Percentiles rank a stretch among this genome's conserved stretches.
phyloP scores from a whole-genome alignment of 2,329 filamentous ascomycete genomes.

The Pseudogymnoascus sp. region DNA sequence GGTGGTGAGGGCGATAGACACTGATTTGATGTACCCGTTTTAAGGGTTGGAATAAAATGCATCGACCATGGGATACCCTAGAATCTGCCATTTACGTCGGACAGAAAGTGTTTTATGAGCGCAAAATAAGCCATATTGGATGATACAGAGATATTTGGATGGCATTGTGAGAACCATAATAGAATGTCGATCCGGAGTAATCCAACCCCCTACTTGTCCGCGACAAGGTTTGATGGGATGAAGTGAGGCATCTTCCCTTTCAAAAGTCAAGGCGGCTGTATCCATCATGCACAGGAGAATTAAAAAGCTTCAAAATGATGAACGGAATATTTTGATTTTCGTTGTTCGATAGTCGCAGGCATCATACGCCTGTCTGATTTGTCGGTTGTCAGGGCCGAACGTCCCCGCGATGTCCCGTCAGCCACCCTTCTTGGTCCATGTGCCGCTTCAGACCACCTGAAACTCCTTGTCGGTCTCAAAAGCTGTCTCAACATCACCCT shows the following conservation, averaged over 20 bases:
- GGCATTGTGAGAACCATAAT: neutral
- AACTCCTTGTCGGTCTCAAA: slow-evolving; percentile 4
- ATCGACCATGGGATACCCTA: neutral
- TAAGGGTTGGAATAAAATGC: slow-evolving; percentile 9
- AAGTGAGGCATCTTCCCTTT: neutral
- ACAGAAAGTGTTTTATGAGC: neutral
- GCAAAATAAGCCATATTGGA: neutral
- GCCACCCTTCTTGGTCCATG: neutral
- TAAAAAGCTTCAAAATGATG: neutral
- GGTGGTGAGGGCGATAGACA: slow-evolving; percentile 46
- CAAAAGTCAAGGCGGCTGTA: neutral
- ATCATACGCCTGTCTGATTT: neutral
- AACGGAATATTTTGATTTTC: neutral
- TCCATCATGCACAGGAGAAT: neutral
- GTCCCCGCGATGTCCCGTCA: neutral
- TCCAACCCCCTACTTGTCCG: neutral
- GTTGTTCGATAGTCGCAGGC: neutral
- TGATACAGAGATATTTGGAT: neutral
- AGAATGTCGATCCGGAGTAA: neutral
- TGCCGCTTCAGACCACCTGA: slow-evolving; percentile 1
- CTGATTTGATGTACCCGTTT: slow-evolving; percentile 13
- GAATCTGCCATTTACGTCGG: neutral
- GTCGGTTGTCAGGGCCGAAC: slow-evolving; percentile 1
- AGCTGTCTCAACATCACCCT: slow-evolving; percentile 3
- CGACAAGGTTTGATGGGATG: neutral